Percentiles rank a stretch among this genome's conserved stretches.
Evolutionary conservation across 1,284 basidiomycete genomes (phyloP).

Genomic region (Boletus albobrunnescens): DNA sequence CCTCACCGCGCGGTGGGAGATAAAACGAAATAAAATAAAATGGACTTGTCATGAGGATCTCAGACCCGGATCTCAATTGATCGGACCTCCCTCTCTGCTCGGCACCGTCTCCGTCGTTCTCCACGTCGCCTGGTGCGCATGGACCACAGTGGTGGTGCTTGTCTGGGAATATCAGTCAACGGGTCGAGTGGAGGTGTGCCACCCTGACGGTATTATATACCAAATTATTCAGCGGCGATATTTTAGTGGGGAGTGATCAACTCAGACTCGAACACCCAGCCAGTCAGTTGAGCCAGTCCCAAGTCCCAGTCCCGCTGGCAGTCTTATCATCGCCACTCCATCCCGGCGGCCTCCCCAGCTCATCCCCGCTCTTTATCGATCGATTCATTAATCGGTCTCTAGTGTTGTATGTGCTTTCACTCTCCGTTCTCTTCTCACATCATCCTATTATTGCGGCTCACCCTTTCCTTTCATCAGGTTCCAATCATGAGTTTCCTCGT

Average conservation of each 20-base stretch:
- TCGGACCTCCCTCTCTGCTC: slow-evolving; percentile 21
- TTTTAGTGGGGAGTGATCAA: slow-evolving; percentile 24
- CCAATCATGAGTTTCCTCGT: slow-evolving; percentile 43
- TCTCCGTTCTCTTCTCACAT: slow-evolving; percentile 16
- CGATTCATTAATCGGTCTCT: slow-evolving; percentile 15
- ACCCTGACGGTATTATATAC: slow-evolving; percentile 3
- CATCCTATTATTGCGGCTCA: slow-evolving; percentile 19
- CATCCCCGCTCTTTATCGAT: slow-evolving; percentile 14
- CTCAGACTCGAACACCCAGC: slow-evolving; percentile 21
- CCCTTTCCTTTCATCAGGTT: slow-evolving; percentile 20
- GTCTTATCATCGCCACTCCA: slow-evolving; percentile 3
- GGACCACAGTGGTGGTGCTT: neutral
- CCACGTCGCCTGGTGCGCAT: slow-evolving; percentile 5
- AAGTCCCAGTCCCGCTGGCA: neutral
- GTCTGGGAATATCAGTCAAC: neutral
- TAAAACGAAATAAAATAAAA: neutral
- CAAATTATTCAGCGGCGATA: slow-evolving; percentile 32
- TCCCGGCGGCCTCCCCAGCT: neutral
- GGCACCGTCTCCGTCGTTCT: slow-evolving; percentile 23
- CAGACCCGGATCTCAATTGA: slow-evolving; percentile 30
- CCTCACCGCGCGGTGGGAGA: too few relatives aligned
- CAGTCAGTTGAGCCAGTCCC: neutral
- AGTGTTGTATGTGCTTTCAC: slow-evolving; percentile 9
- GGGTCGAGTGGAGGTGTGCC: neutral
- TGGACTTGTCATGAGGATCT: slow-evolving; percentile 20